A percentile compares a stretch with the other conserved stretches of the same genome.
phyloP scores from a whole-genome alignment of 2,329 filamentous ascomycete genomes.

The Daldinia sp. region DNA sequence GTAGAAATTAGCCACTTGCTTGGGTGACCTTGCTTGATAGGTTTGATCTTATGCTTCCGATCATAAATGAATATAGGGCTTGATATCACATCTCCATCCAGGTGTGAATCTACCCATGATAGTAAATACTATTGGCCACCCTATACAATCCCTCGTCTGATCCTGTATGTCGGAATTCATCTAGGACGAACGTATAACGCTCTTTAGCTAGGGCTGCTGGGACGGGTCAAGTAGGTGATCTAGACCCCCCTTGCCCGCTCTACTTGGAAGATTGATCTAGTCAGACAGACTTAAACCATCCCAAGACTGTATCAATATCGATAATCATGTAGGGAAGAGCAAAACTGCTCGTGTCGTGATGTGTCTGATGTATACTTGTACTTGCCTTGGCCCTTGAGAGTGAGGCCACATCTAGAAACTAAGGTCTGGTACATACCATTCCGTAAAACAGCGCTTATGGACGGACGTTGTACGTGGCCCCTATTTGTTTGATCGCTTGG shows the following conservation, averaged over 20 bases:
- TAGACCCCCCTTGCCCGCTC: background rate
- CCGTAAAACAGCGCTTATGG: background rate
- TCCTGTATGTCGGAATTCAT: constrained; percentile 3
- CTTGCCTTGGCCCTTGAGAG: constrained; percentile 14
- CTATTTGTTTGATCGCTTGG: constrained; percentile 35
- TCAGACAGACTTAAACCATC: background rate
- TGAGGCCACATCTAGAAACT: constrained; percentile 4
- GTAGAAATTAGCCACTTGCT: background rate
- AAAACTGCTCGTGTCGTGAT: constrained; percentile 1
- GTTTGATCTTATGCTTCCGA: constrained; percentile 39
- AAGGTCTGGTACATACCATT: constrained; percentile 22
- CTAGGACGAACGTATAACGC: background rate
- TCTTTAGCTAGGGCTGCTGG: background rate
- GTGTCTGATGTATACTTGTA: constrained; percentile 11
- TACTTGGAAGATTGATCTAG: background rate
- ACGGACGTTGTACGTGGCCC: constrained; percentile 4
- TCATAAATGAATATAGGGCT: constrained; percentile 37
- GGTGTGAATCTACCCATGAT: constrained; percentile 3
- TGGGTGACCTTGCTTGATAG: background rate
- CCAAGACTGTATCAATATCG: background rate
- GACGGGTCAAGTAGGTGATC: background rate
- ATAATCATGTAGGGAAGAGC: constrained; percentile 6
- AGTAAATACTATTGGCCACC: constrained; percentile 9
- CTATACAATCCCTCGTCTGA: constrained; percentile 10
- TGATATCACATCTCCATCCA: constrained; percentile 29